Conservation (phyloP, 306 rosid species). For the Quercus aquifolioides region DNA sequence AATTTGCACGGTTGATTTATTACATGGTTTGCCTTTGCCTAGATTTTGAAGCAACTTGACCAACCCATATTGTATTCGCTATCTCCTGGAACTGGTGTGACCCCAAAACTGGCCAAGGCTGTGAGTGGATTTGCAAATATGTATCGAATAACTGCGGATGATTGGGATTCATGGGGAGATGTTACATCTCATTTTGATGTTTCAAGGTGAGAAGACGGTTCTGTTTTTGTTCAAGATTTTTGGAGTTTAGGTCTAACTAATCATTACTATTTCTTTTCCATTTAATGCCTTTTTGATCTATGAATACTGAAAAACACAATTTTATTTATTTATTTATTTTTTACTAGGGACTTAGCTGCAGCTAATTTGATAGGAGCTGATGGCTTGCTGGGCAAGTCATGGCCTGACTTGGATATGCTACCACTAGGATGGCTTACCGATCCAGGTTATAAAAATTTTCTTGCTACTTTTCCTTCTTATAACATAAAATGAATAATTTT, state of each 20-base stretch:
- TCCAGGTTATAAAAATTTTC: conserved; percentile 47
- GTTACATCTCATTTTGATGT: conserved; percentile 70
- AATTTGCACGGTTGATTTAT: conserved; percentile 4
- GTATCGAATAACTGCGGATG: conserved; percentile 95
- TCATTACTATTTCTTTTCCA: conserved; percentile 2
- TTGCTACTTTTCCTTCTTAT: neutral
- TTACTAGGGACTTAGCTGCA: conserved; percentile 63
- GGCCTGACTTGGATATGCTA: conserved; percentile 99
- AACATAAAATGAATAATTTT: neutral
- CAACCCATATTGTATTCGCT: conserved; percentile 71
- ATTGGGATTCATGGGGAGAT: conserved; percentile 85
- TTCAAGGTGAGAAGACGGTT: conserved; percentile 49
- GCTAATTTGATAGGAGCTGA: conserved; percentile 73
- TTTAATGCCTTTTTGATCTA: conserved; percentile 9
- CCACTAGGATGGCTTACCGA: conserved; percentile 91
- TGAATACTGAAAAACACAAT: conserved; percentile 2
- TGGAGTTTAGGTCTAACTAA: neutral
- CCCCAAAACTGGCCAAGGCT: conserved; percentile 72
- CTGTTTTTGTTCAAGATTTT: conserved; percentile 11
- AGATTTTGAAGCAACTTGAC: conserved; percentile 67
- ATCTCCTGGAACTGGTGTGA: conserved; percentile 82
- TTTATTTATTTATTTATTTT: neutral
- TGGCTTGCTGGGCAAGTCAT: conserved; percentile 82
- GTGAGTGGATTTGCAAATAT: conserved; percentile 71
- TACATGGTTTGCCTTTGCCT: conserved; percentile 10